Evolutionary conservation across 2,329 filamentous ascomycete genomes (phyloP).

Genomic region (Ceratocystis destructans): DNA sequence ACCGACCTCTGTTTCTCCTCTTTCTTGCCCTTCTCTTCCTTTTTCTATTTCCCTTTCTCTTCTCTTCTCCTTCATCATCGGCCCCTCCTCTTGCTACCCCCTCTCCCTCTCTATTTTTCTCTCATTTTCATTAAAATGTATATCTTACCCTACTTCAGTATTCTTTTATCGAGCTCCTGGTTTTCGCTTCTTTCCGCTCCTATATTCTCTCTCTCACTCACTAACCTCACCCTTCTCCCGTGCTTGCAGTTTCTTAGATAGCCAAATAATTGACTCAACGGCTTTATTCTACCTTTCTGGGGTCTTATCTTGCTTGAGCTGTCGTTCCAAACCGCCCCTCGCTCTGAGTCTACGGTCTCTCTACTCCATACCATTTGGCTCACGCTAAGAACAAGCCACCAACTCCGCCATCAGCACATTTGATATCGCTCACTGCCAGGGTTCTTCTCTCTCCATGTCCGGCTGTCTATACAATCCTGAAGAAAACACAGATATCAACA

Average conservation of each 20-base stretch:
- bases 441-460: background rate
- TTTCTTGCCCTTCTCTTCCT: background rate
- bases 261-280: background rate
- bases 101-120: background rate
- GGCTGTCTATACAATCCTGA: background rate
- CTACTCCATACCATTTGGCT: background rate
- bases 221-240: background rate
- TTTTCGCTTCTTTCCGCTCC: background rate
- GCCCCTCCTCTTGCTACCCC: background rate
- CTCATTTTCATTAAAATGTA: background rate
- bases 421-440: background rate
- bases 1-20: background rate
- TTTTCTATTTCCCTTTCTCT: background rate
- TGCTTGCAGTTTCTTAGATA: background rate
- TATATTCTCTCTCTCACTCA: background rate
- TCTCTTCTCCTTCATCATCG: background rate
- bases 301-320: background rate
- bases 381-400: background rate
- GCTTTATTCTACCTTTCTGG: background rate
- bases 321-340: background rate
- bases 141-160: conserved; percentile 7
- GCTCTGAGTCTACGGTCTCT: background rate
- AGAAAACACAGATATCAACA: background rate
- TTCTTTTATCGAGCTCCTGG: background rate
- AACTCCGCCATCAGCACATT: background rate